Evolutionary conservation across 2,329 filamentous ascomycete species (phyloP).

Genomic region (Thielaviopsis punctulata): DNA sequence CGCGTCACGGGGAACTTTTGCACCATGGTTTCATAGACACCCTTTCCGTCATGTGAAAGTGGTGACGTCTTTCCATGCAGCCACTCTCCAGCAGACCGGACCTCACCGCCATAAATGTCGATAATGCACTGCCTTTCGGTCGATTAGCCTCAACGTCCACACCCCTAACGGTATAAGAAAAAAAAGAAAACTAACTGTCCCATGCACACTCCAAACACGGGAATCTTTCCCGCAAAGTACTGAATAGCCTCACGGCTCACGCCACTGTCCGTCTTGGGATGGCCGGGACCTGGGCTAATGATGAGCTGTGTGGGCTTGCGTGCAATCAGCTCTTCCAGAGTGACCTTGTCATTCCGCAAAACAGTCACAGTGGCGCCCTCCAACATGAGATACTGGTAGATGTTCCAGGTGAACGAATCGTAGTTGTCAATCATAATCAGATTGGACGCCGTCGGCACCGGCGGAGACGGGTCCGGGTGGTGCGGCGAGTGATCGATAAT

Average conservation of each 20-base stretch:
- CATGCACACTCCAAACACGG: slow-evolving; percentile 96
- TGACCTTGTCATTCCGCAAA: slow-evolving; percentile 81
- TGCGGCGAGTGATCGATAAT: slow-evolving; percentile 71
- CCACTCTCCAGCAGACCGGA: slow-evolving; percentile 87
- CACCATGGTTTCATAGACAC: slow-evolving; percentile 70
- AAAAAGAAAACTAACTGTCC: slow-evolving; percentile 48
- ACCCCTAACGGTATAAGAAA: not conserved
- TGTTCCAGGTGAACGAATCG: slow-evolving; percentile 98
- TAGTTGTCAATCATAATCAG: slow-evolving; percentile 97
- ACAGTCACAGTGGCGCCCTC: slow-evolving; percentile 86
- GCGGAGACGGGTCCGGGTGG: slow-evolving; percentile 57
- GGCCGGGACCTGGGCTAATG: slow-evolving; percentile 85
- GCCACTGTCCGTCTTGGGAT: slow-evolving; percentile 79
- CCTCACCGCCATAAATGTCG: slow-evolving; percentile 77
- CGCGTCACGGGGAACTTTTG: slow-evolving; percentile 76
- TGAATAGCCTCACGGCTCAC: slow-evolving; percentile 83
- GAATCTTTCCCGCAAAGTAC: slow-evolving; percentile 86
- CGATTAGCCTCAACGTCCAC: not conserved
- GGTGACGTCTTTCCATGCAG: slow-evolving; percentile 93
- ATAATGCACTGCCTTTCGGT: slow-evolving; percentile 72
- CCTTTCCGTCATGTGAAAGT: slow-evolving; percentile 73
- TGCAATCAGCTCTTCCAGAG: slow-evolving; percentile 63
- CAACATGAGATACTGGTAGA: slow-evolving; percentile 95
- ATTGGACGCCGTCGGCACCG: slow-evolving; percentile 68
- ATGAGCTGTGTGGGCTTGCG: slow-evolving; percentile 86